Evolutionary conservation across 2,329 filamentous ascomycete species (phyloP).

Genomic region (Colletotrichum scovillei): DNA sequence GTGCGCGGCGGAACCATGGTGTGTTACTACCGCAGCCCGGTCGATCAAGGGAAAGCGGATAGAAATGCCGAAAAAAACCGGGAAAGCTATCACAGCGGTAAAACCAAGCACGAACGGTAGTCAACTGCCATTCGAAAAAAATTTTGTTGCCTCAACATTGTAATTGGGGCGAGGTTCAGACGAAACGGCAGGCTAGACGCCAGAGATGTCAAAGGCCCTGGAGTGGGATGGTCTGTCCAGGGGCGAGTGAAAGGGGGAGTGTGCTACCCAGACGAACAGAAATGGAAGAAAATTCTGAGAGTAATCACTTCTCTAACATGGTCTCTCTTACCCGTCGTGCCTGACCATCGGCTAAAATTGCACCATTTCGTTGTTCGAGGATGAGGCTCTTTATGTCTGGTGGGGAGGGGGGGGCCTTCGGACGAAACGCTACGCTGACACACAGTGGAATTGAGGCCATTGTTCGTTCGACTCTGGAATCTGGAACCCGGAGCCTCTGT

Average conservation of each 20-base stretch:
- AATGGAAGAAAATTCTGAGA: not conserved
- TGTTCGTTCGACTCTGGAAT: not conserved
- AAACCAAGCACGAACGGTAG: not conserved
- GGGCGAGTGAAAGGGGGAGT: not conserved
- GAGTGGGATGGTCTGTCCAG: not conserved
- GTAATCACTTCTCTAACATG: not conserved
- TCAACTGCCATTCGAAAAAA: not conserved
- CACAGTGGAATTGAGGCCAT: not conserved
- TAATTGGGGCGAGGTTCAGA: not conserved
- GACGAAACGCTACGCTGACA: not conserved
- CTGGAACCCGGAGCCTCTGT: no score
- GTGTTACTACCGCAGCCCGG: no score
- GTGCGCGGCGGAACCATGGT: no score
- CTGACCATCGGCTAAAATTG: not conserved
- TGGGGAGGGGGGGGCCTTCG: not conserved
- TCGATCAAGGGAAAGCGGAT: not conserved
- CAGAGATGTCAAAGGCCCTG: not conserved
- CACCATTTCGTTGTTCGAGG: not conserved
- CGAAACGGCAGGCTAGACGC: not conserved
- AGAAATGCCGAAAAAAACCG: not conserved
- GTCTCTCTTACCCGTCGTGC: not conserved
- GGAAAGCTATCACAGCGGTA: not conserved
- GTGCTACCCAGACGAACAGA: not conserved
- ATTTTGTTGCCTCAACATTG: not conserved
- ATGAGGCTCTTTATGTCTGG: constrained; percentile 7